Percentiles rank a stretch among this genome's conserved stretches.
phyloP scores from a whole-genome alignment of 179 eudicot species.

The Drosera spatulata region DNA sequence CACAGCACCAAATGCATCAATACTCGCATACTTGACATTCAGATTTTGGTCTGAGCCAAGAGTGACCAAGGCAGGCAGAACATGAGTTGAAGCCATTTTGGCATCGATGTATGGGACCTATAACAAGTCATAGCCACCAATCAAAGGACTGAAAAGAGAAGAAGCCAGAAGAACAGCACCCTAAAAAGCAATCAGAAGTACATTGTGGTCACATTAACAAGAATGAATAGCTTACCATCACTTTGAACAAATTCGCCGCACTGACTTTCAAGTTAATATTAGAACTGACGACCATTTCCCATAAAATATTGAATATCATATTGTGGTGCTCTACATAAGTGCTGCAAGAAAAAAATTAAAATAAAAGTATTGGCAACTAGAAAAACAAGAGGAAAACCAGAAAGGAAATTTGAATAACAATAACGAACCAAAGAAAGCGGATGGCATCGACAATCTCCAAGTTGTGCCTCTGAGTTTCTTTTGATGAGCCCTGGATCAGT shows the following conservation, averaged over 20 bases:
- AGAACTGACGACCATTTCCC: constrained; percentile 98
- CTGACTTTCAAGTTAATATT: constrained; percentile 61
- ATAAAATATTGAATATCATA: constrained; percentile 75
- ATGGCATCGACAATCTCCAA: constrained; percentile 69
- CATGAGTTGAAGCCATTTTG: constrained; percentile 81
- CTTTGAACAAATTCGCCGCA: constrained; percentile 86
- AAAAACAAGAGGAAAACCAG: constrained; percentile 5
- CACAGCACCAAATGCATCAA: constrained; percentile 96
- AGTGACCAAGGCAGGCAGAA: constrained; percentile 94
- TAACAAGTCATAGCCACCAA: neutral
- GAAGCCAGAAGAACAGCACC: neutral
- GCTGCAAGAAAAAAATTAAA: constrained; percentile 60
- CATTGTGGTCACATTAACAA: neutral
- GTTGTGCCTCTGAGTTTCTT: constrained; percentile 41
- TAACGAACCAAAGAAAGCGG: constrained; percentile 87
- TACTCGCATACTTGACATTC: constrained; percentile 84
- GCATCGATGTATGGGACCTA: constrained; percentile 91
- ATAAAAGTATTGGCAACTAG: constrained; percentile 11
- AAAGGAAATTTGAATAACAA: constrained; percentile 4
- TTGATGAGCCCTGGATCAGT: constrained; percentile 43
- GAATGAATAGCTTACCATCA: constrained; percentile 41
- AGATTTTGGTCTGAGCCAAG: constrained; percentile 95
- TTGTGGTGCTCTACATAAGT: constrained; percentile 74
- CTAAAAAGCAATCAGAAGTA: neutral
- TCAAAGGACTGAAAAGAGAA: neutral